Base-by-base conservation (phyloP, 345 rosid genomes). In the Gossypium turneri region DNA sequence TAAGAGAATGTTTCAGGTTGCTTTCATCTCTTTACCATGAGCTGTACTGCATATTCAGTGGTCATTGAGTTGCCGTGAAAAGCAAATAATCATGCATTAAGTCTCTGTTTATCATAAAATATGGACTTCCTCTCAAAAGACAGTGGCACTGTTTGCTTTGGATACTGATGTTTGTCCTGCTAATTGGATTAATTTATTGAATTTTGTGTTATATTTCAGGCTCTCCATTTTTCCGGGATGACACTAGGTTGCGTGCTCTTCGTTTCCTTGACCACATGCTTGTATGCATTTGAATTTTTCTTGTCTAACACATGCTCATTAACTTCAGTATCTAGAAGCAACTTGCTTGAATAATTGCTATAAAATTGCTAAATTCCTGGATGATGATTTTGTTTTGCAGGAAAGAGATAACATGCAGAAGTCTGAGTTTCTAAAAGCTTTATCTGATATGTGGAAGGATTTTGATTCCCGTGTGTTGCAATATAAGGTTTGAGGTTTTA, bases 381-480 rank as follows among this genome's bases (percentile, higher is more conserved):
- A 12, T 78, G 70, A 53, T 74, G 75, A 22, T 78, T 73, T 22
- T 45, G 43, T 77, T 76, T 75, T 66, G 74, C 85, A 95, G 99
- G 99, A 85, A 86, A 84, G 96, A 84, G 98, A 95, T 72, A 95
- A 95, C 81, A 89, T 91, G 94, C 99, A 93, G 87, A 95, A 95
- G 85, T 88, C 99, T 24, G 99, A 93, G 80, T 95, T 95, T 81
- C 80, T 95, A 79, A 95, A 95, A 88, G 99, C 98, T 67, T 84
- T 95, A 74, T 87, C 97, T 81, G 97, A 93, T 81, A 95, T 95
- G 98, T 95, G 99, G 99, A 95, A 93, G 85, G 98, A 91, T 72
- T 95, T 95, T 82, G 99, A 90, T 77, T 81, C 94, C 27, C 99
- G 99, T 81, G 98, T 95, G 55, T 81, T 95, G 87, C 98, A 92